These are phyloP conservation scores for Fusarium sp. DNA, from an alignment of 2,329 filamentous ascomycete species.

Conservation along the genomic window DNA sequence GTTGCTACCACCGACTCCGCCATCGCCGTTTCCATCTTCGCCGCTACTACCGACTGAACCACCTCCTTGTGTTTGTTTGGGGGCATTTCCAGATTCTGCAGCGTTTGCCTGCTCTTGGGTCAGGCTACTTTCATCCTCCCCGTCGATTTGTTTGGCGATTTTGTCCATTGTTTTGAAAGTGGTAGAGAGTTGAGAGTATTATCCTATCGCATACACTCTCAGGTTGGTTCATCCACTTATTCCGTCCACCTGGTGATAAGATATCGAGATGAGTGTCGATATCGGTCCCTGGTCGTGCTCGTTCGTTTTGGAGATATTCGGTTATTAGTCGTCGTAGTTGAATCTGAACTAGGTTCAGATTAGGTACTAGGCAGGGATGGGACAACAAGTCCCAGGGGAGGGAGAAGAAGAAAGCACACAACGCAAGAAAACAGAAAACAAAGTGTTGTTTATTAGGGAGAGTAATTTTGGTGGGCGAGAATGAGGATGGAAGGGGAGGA, in stretches of 20 bases:
- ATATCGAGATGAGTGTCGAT: not conserved
- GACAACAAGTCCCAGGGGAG: conserved; percentile 24
- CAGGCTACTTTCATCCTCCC: conserved; percentile 2
- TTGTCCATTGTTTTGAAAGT: conserved; percentile 20
- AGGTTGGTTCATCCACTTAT: not conserved
- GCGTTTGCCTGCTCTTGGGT: conserved; percentile 4
- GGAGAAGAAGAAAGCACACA: conserved; percentile 5
- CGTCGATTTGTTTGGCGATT: conserved; percentile 9
- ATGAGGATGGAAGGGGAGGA: conserved; percentile 13
- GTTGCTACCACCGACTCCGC: not conserved
- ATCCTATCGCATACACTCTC: not conserved
- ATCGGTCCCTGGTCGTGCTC: conserved; percentile 3
- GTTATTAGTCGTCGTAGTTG: not conserved
- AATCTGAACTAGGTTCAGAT: not conserved
- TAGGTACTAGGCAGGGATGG: conserved; percentile 8
- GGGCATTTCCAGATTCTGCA: not conserved
- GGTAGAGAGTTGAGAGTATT: not conserved
- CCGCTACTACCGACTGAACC: not conserved
- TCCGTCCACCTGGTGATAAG: not conserved
- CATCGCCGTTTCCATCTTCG: not conserved
- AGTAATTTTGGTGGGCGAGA: not conserved
- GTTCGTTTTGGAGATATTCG: conserved; percentile 7
- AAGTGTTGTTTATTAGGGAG: conserved; percentile 2
- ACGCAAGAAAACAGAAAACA: conserved; percentile 6
- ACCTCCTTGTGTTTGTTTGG: not conserved